Evolutionary conservation across 768 basidiomycete species (phyloP).

Genomic region (Suillus placidus): DNA sequence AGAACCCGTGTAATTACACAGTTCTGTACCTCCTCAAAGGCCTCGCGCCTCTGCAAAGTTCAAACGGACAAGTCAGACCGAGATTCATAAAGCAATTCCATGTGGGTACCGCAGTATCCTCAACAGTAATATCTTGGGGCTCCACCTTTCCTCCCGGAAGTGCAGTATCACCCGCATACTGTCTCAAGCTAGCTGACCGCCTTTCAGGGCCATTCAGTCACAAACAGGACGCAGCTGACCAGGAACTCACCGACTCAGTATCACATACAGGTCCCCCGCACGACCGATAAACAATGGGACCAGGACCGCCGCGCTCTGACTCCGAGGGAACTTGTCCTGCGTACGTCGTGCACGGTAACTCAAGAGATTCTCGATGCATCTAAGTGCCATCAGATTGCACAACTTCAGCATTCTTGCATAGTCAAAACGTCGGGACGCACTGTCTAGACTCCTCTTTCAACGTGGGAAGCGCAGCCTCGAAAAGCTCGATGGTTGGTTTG

Average conservation of each 20-base stretch:
- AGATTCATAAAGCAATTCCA: not conserved
- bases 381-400: constrained; percentile 7
- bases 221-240: not conserved
- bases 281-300: constrained; percentile 86
- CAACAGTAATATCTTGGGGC: constrained; percentile 61
- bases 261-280: constrained; percentile 80
- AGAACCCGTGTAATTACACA: not conserved
- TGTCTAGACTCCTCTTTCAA: constrained; percentile 26
- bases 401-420: not conserved
- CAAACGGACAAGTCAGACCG: constrained; percentile 2
- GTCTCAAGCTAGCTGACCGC: constrained; percentile 68
- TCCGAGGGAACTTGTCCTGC: constrained; percentile 51
- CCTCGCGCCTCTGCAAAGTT: constrained; percentile 82
- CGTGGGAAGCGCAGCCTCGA: constrained; percentile 16
- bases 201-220: constrained; percentile 40
- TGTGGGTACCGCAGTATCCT: constrained; percentile 76
- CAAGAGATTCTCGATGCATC: constrained; percentile 31
- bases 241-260: constrained; percentile 72
- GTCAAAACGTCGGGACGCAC: constrained; percentile 13
- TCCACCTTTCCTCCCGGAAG: constrained; percentile 87
- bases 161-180: constrained; percentile 88
- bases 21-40: constrained; percentile 77
- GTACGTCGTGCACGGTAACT: constrained; percentile 27
- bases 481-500: constrained; percentile 9
- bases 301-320: constrained; percentile 72